phyloP scores from a whole-genome alignment of 495 filamentous ascomycete species.

The Tuber aestivum region DNA sequence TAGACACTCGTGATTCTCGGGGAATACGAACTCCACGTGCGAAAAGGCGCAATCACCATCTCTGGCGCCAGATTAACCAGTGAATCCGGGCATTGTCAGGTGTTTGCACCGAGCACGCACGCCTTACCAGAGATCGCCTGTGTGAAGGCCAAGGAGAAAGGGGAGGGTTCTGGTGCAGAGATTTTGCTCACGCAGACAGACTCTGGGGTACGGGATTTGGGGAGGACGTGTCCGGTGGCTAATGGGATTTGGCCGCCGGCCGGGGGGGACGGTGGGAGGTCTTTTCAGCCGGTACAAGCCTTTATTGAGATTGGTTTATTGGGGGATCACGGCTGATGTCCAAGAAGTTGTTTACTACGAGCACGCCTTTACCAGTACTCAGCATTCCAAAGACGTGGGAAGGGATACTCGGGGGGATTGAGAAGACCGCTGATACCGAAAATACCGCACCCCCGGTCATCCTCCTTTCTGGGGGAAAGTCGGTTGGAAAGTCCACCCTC shows the following conservation, averaged over 20 bases:
- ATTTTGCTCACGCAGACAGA: conserved; percentile 47
- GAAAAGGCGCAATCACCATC: conserved; percentile 52
- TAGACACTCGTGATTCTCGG: conserved; percentile 55
- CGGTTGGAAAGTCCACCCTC: conserved; percentile 65
- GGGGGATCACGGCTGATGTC: not conserved
- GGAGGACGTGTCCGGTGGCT: conserved; percentile 54
- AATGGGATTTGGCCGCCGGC: conserved; percentile 54
- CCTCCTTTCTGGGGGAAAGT: conserved; percentile 58
- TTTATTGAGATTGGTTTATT: conserved; percentile 9
- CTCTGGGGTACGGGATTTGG: conserved; percentile 50
- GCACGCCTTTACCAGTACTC: conserved; percentile 46
- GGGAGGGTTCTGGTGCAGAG: conserved; percentile 49
- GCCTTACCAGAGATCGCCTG: conserved; percentile 57
- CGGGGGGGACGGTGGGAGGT: conserved; percentile 33
- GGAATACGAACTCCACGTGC: conserved; percentile 57
- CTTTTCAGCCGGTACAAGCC: conserved; percentile 22
- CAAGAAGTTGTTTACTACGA: conserved; percentile 23
- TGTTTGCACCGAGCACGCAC: conserved; percentile 61
- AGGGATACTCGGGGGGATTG: conserved; percentile 16
- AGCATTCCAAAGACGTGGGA: conserved; percentile 51
- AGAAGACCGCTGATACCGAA: conserved; percentile 44
- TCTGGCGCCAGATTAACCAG: conserved; percentile 55
- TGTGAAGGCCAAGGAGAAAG: conserved; percentile 39
- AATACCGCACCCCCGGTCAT: conserved; percentile 46
- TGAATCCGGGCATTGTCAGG: conserved; percentile 44